Conservation (phyloP, 352 stramenopile genomes). For the Globisporangium nodosum region DNA sequence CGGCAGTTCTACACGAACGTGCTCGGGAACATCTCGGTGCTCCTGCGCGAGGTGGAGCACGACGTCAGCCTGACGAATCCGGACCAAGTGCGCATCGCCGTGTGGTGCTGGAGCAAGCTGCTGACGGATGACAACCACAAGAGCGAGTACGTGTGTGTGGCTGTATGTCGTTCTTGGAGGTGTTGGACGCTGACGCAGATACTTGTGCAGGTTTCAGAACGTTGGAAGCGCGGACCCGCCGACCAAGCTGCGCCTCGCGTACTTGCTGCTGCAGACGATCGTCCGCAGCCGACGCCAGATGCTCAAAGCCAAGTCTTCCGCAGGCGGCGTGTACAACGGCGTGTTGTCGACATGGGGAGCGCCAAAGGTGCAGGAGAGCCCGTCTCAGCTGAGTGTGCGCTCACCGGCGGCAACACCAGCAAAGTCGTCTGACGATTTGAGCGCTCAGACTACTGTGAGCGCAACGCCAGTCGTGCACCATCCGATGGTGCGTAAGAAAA, state of each 20-base stretch:
- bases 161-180: too few species aligned
- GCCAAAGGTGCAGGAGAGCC: not conserved
- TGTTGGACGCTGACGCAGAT: not conserved
- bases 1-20: conserved; percentile 52
- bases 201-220: conserved; percentile 23
- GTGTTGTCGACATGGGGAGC: not conserved
- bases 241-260: conserved; percentile 31
- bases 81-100: conserved; percentile 63
- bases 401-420: not conserved
- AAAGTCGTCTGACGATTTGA: not conserved
- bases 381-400: not conserved
- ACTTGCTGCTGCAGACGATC: conserved; percentile 57
- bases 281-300: conserved; percentile 70
- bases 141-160: conserved; percentile 24
- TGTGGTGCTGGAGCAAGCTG: conserved; percentile 72
- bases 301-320: conserved; percentile 49
- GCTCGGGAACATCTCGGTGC: conserved; percentile 34
- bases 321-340: conserved; percentile 6
- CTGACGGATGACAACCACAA: conserved; percentile 31
- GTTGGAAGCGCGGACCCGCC: conserved; percentile 21
- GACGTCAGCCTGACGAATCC: conserved; percentile 61
- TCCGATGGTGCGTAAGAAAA: conserved; percentile 59
- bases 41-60: conserved; percentile 40
- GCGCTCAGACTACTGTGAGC: not conserved
- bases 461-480: conserved; percentile 34